Evolutionary conservation across 2,329 filamentous ascomycete genomes (phyloP), one percentile per base, ranked within the genome.

Genomic region (Fusarium sp.): DNA sequence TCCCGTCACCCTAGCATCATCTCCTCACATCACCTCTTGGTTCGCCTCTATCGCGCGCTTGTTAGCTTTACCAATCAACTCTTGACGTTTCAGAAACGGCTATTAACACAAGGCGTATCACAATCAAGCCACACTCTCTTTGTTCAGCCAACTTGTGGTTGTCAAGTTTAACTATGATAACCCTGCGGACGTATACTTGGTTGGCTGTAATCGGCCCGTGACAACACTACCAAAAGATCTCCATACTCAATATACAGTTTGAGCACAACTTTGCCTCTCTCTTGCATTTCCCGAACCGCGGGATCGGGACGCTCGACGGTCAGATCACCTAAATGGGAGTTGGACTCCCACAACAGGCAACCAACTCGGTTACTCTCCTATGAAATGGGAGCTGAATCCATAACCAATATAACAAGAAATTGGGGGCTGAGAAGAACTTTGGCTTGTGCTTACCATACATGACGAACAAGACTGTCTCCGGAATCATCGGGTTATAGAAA

Each of bases 251-350:
- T 45, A 32, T 58, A 42, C 61, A 57, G 45, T 26, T 69, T 20
- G 67, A 60, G 60, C 18, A 41, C 27, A 32, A 18, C 37, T 57
- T 44, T 73, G 69, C 69, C 46, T 60, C 57, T 54, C 32, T 49
- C 54, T 46, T 73, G 69, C 65, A 63, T 53, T 42, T 55, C 54
- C 69, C 60, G 69, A 73, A 40, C 69, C 69, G 55, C 54, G 66
- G 69, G 50, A 63, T 69, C 60, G 69, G 69, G 70, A 57, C 54
- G 49, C 20, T 65, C 30, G 53, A 65, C 60, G 60, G 57, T 32
- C 45, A 44, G 41, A 63, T 56, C 58, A 45, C 64, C 68, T 20
- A 65, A 71, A 69, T 18, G 27, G 41, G 58, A 60, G 33, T 32
- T 40, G 23, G 46, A 42, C 38, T 26, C 56, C 41, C 46, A 33